These are phyloP conservation scores for Myriangium duriaei DNA, from an alignment of 2,329 filamentous ascomycete genomes.

Conservation along the genomic window DNA sequence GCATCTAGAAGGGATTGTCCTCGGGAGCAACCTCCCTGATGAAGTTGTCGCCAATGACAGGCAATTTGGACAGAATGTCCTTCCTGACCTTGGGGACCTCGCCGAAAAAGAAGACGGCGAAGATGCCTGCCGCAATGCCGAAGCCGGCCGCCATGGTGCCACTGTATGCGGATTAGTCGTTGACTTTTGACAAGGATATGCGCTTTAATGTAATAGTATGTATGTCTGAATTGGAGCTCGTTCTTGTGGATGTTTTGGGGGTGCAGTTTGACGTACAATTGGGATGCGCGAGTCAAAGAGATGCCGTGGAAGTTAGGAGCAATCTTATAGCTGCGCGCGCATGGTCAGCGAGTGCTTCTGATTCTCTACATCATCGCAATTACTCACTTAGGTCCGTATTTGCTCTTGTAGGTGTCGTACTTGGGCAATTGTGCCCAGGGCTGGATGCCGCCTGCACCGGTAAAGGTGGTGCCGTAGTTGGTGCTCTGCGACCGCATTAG, in stretches of 20 bases:
- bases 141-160: conserved; percentile 40
- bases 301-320: conserved; percentile 38
- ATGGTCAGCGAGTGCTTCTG: conserved; percentile 9
- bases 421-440: conserved; percentile 24
- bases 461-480: conserved; percentile 16
- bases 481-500: conserved; percentile 3
- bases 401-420: conserved; percentile 42
- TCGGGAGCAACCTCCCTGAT: conserved; percentile 46
- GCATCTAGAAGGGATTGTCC: conserved; percentile 46
- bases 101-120: conserved; percentile 52
- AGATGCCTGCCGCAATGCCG: conserved; percentile 43
- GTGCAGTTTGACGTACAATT: conserved; percentile 32
- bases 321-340: conserved; percentile 35
- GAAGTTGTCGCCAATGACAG: conserved; percentile 45
- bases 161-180: too few species aligned
- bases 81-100: conserved; percentile 50
- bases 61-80: conserved; percentile 50
- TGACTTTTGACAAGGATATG: not conserved
- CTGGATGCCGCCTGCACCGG: conserved; percentile 18
- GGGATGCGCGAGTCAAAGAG: conserved; percentile 27
- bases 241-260: not conserved
- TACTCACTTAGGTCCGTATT: conserved; percentile 46
- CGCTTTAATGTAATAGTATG: not conserved
- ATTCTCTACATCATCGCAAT: too few species aligned
- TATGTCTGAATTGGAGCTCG: conserved; percentile 1